Evolutionary conservation across 2,329 filamentous ascomycete genomes (phyloP), one percentile per base, ranked within the genome.

Genomic region (Fusarium caatingaense): DNA sequence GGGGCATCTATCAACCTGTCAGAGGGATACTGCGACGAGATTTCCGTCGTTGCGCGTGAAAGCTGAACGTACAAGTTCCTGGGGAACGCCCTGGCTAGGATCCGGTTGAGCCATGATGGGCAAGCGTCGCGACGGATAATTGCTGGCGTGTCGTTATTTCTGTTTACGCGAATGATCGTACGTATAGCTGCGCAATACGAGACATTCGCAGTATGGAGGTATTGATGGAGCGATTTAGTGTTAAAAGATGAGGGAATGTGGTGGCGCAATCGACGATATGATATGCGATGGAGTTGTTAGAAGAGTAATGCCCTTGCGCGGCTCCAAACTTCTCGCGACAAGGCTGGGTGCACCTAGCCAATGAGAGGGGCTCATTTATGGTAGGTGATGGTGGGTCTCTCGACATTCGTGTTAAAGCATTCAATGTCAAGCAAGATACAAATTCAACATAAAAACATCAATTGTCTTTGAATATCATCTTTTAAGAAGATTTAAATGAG

Each of bases 1-100:
- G 95, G 56, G 90, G 91, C 77, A 97, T 88, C 93, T 96, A 77
- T 20, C 34, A 30, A 13, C 42, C 11, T 45, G 64, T 78, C 30
- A 78, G 72, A 63, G 47, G 53, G 27, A 32, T 50, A 47, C 42
- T 56, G 57, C 57, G 47, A 61, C 44, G 30, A 16, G 3, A 20
- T 23, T n/a, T 11, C 15, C 25, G 20, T 20, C n/a, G 53, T 21
- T 56, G 16, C 47, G 49, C 51, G 47, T 53, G 56, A 42, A 42
- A 46, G 34, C 18, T 47, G 34, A 45, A 73, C 81, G 58, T 75
- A 83, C 81, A 61, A 83, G 76, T 70, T 83, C 81, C 77, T 79
- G 79, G 28, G 81, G 80, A 71, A 83, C 80, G 72, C 78, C 80
- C 73, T 79, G 76, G 70, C 81, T 83, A 48, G 81, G 81, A 69